These are phyloP conservation scores for Paspalum vaginatum DNA, from an alignment of 176 grass and related monocot species.

Conservation along the genomic window DNA sequence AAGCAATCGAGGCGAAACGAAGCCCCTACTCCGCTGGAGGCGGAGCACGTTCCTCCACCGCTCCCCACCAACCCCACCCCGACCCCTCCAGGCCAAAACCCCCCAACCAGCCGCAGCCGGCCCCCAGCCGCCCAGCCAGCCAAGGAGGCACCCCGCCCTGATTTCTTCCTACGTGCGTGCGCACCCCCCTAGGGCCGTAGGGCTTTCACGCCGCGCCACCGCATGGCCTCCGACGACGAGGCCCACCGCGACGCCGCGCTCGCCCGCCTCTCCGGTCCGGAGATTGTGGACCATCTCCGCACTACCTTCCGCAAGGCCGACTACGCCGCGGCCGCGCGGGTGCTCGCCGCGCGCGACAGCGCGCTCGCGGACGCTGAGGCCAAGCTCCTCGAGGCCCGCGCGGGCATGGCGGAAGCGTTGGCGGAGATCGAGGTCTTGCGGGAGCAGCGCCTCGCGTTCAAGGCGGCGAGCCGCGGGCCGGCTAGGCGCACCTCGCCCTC, in stretches of 20 bases:
- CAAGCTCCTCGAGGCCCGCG: background rate
- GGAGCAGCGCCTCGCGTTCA: background rate
- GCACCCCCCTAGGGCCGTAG: too few species aligned
- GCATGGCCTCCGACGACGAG: conserved; percentile 22
- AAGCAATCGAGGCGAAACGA: background rate
- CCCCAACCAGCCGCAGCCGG: background rate
- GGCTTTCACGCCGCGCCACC: background rate
- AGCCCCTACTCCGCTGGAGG: background rate
- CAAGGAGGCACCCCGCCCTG: too few species aligned
- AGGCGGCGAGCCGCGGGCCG: background rate
- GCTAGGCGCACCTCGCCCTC: too few species aligned
- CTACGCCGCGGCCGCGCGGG: conserved; percentile 35
- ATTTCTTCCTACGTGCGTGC: too few species aligned
- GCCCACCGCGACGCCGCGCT: conserved; percentile 7
- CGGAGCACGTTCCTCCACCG: background rate
- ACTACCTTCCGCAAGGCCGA: conserved; percentile 16
- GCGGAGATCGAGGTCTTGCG: background rate
- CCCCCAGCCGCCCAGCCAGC: background rate
- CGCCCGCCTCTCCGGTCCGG: conserved; percentile 21
- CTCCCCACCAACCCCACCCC: background rate
- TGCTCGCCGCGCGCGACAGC: conserved; percentile 46
- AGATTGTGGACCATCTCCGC: conserved; percentile 33
- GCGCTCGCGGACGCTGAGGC: background rate
- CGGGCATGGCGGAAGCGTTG: background rate
- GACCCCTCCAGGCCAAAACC: background rate